A percentile compares a stretch with the other conserved stretches of the same genome.
Conservation (phyloP, 2,329 filamentous ascomycete genomes). For the Fusarium pininemorale region DNA sequence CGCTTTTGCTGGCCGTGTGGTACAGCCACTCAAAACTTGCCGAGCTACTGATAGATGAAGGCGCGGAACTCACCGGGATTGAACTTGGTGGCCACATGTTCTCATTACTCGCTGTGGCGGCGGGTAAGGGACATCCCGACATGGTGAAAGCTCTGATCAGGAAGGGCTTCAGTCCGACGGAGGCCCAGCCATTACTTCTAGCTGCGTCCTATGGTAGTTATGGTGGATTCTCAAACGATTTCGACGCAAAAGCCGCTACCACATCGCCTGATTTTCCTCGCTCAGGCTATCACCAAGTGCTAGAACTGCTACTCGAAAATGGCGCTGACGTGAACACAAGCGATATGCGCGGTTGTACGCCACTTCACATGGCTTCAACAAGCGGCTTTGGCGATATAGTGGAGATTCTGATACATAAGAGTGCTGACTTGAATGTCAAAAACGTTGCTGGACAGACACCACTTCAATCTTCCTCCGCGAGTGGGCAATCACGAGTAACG, state of each 20-base stretch:
- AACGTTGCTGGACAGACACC: accelerated
- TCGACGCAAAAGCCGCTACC: too few species aligned
- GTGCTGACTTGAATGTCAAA: accelerated
- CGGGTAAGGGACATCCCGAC: accelerated
- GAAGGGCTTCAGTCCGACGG: accelerated
- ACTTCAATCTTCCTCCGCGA: too few species aligned
- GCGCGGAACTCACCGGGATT: accelerated
- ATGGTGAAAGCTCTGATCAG: accelerated
- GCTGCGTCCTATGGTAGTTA: accelerated
- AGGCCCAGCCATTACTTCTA: accelerated
- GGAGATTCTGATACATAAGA: accelerated
- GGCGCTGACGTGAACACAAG: not conserved
- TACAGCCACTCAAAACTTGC: accelerated
- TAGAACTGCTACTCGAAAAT: accelerated
- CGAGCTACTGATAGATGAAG: not conserved
- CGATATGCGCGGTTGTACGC: accelerated
- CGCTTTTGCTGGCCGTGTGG: accelerated
- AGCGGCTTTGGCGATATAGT: accelerated
- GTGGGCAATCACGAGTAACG: too few species aligned
- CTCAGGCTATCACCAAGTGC: accelerated
- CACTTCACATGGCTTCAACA: accelerated
- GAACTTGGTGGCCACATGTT: accelerated
- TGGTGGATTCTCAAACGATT: accelerated
- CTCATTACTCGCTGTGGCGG: not conserved
- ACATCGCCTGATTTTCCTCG: too few species aligned